Evolutionary conservation across 495 filamentous ascomycete genomes (phyloP).

Genomic region (Xanthoparmelia taractica): DNA sequence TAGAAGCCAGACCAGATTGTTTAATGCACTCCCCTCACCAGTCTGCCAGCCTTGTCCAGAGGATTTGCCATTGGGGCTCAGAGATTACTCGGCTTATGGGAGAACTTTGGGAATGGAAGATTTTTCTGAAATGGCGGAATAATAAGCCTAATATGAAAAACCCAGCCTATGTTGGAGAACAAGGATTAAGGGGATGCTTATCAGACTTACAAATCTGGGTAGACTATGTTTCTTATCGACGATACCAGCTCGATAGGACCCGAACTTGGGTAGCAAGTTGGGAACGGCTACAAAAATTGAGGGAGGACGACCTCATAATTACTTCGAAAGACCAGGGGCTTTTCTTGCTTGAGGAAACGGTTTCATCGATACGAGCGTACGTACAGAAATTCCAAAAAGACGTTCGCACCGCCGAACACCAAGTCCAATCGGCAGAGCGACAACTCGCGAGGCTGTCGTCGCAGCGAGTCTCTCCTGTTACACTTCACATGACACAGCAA

Average conservation of each 20-base stretch:
- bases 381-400: neutral
- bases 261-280: neutral
- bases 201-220: neutral
- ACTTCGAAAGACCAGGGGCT: neutral
- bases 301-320: neutral
- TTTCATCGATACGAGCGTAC: neutral
- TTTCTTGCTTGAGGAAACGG: neutral
- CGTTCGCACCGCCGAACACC: neutral
- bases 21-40: neutral
- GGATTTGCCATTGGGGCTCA: neutral
- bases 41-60: neutral
- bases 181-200: neutral
- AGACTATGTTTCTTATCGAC: neutral
- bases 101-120: constrained; percentile 6
- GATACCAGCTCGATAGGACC: neutral
- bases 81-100: constrained; percentile 2
- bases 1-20: neutral
- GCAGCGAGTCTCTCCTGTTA: neutral
- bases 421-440: neutral
- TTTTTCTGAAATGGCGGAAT: constrained; percentile 1
- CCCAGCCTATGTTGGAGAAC: neutral
- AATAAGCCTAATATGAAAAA: too few relatives aligned
- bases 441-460: neutral
- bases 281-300: neutral
- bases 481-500: neutral